Conservation (phyloP, 352 stramenopile genomes). For the Globisporangium spinosum region DNA sequence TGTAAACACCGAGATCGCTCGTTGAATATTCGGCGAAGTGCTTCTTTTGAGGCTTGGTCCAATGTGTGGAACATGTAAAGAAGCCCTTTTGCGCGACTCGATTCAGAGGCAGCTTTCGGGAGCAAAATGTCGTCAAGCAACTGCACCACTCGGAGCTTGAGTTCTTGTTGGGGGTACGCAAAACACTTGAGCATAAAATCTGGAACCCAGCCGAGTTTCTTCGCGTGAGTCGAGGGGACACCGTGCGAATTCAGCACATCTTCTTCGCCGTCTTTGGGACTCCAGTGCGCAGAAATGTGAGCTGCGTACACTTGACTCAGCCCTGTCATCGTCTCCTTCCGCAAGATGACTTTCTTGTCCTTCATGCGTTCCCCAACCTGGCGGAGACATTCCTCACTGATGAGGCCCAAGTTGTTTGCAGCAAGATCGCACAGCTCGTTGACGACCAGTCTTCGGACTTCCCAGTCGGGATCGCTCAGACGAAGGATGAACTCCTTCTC, state of each 20-base stretch:
- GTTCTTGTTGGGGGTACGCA: conserved; percentile 78
- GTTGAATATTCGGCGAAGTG: conserved; percentile 58
- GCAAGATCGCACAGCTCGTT: conserved; percentile 83
- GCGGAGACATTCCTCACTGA: conserved; percentile 64
- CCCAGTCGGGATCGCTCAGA: conserved; percentile 78
- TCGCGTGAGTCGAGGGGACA: conserved; percentile 34
- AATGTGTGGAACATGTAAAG: conserved; percentile 70
- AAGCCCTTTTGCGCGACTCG: conserved; percentile 54
- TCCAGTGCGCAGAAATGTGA: conserved; percentile 65
- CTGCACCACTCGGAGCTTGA: conserved; percentile 79
- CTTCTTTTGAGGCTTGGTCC: conserved; percentile 65
- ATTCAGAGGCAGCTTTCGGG: conserved; percentile 56
- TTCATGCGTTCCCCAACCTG: conserved; percentile 86
- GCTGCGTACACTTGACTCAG: conserved; percentile 77
- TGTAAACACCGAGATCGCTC: conserved; percentile 56
- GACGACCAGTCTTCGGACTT: conserved; percentile 72
- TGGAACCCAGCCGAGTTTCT: conserved; percentile 81
- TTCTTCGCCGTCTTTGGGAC: conserved; percentile 22
- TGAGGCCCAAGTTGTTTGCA: conserved; percentile 57
- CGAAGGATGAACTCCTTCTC: conserved; percentile 74
- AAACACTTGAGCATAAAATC: conserved; percentile 86
- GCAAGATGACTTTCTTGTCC: conserved; percentile 74
- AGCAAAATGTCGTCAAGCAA: conserved; percentile 83
- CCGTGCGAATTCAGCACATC: conserved; percentile 22
- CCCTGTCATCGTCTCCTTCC: conserved; percentile 88